Conservation (phyloP, 257 asterid genomes). For the Echium plantagineum region DNA sequence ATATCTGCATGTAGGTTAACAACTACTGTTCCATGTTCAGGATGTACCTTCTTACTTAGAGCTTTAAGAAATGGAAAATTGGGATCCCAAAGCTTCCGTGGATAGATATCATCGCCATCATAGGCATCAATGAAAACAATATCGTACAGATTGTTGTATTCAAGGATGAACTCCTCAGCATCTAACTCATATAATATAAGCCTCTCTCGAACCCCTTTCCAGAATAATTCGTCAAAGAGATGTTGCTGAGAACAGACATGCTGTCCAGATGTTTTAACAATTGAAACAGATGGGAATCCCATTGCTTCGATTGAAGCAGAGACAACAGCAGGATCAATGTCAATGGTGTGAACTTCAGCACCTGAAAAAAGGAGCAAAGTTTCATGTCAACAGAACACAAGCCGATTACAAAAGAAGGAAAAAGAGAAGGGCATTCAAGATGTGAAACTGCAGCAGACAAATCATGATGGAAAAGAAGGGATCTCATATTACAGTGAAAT, state of each 20-base stretch:
- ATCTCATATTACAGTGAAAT: neutral
- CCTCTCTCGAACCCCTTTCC: conserved; percentile 83
- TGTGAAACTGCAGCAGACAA: neutral
- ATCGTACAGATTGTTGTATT: conserved; percentile 45
- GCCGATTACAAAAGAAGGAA: neutral
- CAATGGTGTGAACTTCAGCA: conserved; percentile 60
- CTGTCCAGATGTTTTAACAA: conserved; percentile 37
- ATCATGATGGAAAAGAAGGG: neutral
- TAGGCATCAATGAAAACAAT: conserved; percentile 72
- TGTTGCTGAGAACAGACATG: conserved; percentile 30
- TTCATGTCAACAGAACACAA: conserved; percentile 3
- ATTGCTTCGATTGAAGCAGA: conserved; percentile 73
- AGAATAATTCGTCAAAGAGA: conserved; percentile 34
- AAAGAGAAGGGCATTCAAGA: neutral
- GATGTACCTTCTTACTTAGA: conserved; percentile 48
- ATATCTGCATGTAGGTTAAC: conserved; percentile 69
- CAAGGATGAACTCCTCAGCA: conserved; percentile 61
- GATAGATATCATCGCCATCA: conserved; percentile 77
- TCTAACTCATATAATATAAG: conserved; percentile 44
- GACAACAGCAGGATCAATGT: conserved; percentile 73
- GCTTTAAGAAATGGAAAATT: conserved; percentile 49
- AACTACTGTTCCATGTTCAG: conserved; percentile 69
- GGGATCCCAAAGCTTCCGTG: conserved; percentile 56
- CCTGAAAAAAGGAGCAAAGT: conserved; percentile 30
- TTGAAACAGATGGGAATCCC: conserved; percentile 82